Percentiles rank a stretch among this genome's conserved stretches.
Evolutionary conservation across 1,284 basidiomycete genomes (phyloP).

Genomic region (Tylopilus sp.): DNA sequence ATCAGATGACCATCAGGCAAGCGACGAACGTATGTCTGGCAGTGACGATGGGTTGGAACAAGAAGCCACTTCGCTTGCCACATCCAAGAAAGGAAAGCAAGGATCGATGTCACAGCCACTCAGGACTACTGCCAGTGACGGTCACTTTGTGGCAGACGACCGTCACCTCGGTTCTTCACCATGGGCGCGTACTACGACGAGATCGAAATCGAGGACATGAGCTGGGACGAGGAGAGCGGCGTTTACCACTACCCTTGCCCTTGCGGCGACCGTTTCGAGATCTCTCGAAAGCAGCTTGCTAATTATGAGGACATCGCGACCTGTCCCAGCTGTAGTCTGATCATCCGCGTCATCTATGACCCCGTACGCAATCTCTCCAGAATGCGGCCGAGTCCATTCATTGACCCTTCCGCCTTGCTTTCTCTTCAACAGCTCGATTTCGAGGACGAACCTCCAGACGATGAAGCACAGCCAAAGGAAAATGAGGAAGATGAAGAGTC

Average conservation of each 20-base stretch:
- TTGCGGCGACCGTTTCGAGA: slow-evolving; percentile 98
- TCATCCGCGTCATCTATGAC: slow-evolving; percentile 93
- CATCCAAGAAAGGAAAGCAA: background rate
- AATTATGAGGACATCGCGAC: slow-evolving; percentile 95
- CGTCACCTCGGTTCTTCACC: background rate
- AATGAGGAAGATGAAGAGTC: slow-evolving; percentile 38
- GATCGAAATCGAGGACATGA: slow-evolving; percentile 95
- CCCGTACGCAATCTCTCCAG: slow-evolving; percentile 58
- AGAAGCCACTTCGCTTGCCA: background rate
- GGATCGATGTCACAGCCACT: background rate
- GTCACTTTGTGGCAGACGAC: no score
- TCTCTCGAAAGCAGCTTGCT: slow-evolving; percentile 80
- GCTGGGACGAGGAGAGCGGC: slow-evolving; percentile 77
- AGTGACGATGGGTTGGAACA: background rate
- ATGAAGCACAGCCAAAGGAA: slow-evolving; percentile 40
- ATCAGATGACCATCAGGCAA: background rate
- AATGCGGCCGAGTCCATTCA: background rate
- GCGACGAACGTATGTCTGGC: background rate
- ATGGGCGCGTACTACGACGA: slow-evolving; percentile 89
- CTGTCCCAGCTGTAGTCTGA: slow-evolving; percentile 92
- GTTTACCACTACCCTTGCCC: slow-evolving; percentile 97
- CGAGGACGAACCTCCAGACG: slow-evolving; percentile 59
- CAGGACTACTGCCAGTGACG: no score
- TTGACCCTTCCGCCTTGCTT: background rate
- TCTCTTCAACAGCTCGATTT: slow-evolving; percentile 55